Base-by-base conservation (phyloP, 257 asterid species). In the Jaltomata sinuosa region DNA sequence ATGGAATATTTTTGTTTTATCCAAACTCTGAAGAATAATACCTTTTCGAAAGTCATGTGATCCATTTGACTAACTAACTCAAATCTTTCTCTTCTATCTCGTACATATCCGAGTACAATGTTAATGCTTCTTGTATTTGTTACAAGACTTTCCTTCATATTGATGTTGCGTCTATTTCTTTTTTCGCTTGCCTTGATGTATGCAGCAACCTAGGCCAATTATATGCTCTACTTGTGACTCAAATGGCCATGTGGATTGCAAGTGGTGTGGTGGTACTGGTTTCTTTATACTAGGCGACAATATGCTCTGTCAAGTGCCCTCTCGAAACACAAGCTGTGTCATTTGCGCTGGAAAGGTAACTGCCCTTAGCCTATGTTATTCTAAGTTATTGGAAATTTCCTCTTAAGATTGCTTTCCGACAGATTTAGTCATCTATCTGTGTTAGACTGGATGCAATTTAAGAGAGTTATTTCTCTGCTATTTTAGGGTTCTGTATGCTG, bases 251-350 rank as follows among this genome's bases (percentile, higher is more conserved):
- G 94, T 91, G 4, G 99, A 96, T 61, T 96, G 99, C 92, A 92
- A 91, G 85, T 94, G 99, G 98, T 96, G 99, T 36, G 88, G 90
- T 25, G 99, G 99, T 76, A 96, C 99, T 16, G 98, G 98, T 78
- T 96, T 93, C 93, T 96, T 96, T 93, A 91, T 93, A 83, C 89
- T 94, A 52, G 98, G 99, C 21, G 97, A 96, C 82, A 96, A 96
- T 91, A 96, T 94, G 98, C 34, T 94, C 88, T 94, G 99, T 83
- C 94, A 96, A 90, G 97, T 96, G 80, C 98, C 98, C 78, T 94
- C 99, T 25, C 90, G 94, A 85, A 94, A 92, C 89, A 92, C 97
- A 0, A 87, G 93, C 8, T 96, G 98, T 87, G 94, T 94, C 82
- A 94, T 93, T 54, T 94, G 99, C 69, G 85, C 90, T 3, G 97